These are phyloP conservation scores for Hypomontagnella submonticulosa DNA, from an alignment of 495 filamentous ascomycete genomes.

Conservation along the genomic window DNA sequence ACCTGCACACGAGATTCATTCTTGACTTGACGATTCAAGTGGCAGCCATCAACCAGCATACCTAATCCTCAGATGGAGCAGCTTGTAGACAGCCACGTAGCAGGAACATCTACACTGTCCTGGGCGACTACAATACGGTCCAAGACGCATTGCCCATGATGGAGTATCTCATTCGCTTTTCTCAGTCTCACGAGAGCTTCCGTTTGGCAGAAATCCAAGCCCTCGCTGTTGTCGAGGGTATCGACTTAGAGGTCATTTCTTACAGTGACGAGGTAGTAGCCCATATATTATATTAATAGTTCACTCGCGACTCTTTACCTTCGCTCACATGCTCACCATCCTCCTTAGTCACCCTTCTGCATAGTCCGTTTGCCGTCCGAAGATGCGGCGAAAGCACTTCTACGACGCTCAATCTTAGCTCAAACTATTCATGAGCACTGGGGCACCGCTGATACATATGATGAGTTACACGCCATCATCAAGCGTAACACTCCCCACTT, in stretches of 20 bases:
- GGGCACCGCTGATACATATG: conserved; percentile 76
- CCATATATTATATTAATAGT: background rate
- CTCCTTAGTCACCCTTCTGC: conserved; percentile 80
- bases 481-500: conserved; percentile 63
- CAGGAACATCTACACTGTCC: conserved; percentile 17
- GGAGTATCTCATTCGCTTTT: conserved; percentile 91
- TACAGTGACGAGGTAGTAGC: conserved; percentile 77
- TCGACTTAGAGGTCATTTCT: conserved; percentile 74
- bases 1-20: conserved; percentile 6
- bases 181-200: conserved; percentile 90
- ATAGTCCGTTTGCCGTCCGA: conserved; percentile 75
- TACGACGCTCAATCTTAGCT: conserved; percentile 80
- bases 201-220: conserved; percentile 87
- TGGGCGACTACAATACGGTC: conserved; percentile 9
- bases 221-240: conserved; percentile 72
- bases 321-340: conserved; percentile 15
- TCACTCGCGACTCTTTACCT: background rate
- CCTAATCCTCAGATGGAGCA: conserved; percentile 31
- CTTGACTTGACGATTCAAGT: background rate
- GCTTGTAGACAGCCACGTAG: conserved; percentile 8
- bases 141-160: conserved; percentile 50
- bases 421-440: conserved; percentile 89
- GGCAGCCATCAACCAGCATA: background rate
- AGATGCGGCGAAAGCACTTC: conserved; percentile 70
- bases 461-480: conserved; percentile 74